Evolutionary conservation across 805 yeast genomes (phyloP).

Genomic region (Lipomyces chichibuensis): DNA sequence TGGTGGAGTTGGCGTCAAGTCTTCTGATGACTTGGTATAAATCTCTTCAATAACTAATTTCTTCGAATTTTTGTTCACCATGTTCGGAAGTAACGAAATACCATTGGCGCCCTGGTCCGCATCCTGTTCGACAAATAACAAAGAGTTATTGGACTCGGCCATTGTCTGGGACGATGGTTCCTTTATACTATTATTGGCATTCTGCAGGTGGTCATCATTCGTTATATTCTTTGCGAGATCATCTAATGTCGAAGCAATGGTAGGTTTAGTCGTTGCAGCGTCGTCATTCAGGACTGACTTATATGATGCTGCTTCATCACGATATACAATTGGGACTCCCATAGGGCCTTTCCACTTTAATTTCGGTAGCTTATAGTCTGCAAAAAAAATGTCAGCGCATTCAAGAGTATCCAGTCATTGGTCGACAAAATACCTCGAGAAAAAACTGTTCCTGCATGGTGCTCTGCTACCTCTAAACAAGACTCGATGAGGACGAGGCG

Average conservation of each 20-base stretch:
- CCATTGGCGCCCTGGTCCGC: neutral
- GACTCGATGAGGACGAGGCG: slow-evolving; percentile 74
- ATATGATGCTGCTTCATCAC: neutral
- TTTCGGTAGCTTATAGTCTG: slow-evolving; percentile 65
- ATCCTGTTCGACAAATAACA: neutral
- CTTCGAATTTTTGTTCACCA: neutral
- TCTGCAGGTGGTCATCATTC: neutral
- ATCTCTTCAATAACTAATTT: slow-evolving; percentile 14
- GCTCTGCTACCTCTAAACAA: slow-evolving; percentile 79
- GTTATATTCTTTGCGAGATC: neutral
- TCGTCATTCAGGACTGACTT: neutral
- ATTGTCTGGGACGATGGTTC: neutral
- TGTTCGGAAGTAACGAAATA: neutral
- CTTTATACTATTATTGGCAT: neutral
- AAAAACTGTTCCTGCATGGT: slow-evolving; percentile 53
- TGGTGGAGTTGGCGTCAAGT: neutral
- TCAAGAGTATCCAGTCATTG: neutral
- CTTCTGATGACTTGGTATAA: neutral
- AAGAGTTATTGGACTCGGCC: neutral
- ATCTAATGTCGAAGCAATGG: neutral
- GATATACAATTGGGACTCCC: slow-evolving; percentile 46
- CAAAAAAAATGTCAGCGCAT: neutral
- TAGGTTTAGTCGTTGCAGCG: neutral
- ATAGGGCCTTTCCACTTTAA: slow-evolving; percentile 70
- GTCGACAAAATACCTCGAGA: slow-evolving; percentile 49